Conservation (phyloP, 768 basidiomycete genomes). For the Termitomyces sp. region DNA sequence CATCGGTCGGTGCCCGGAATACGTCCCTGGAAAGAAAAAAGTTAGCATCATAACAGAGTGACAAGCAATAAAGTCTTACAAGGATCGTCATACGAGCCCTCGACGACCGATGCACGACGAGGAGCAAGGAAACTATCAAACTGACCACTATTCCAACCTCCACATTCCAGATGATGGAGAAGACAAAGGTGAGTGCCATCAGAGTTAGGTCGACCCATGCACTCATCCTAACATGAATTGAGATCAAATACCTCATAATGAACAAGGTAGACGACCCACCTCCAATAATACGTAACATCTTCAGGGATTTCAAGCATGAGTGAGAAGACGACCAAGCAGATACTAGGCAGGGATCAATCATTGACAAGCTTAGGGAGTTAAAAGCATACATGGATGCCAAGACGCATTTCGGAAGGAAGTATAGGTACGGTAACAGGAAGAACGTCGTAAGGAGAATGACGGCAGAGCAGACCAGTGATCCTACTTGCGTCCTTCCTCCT, state of each 20-base stretch:
- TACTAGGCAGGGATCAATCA: conserved; percentile 38
- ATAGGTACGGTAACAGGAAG: conserved; percentile 84
- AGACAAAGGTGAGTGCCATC: conserved; percentile 84
- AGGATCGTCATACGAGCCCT: conserved; percentile 88
- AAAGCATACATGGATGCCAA: conserved; percentile 76
- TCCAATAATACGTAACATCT: conserved; percentile 83
- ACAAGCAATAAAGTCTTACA: conserved; percentile 35
- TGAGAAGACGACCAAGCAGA: conserved; percentile 80
- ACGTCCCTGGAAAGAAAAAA: conserved; percentile 52
- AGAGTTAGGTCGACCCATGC: conserved; percentile 90
- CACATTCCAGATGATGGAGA: conserved; percentile 86
- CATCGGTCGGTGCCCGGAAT: conserved; percentile 87
- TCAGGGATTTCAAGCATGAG: conserved; percentile 85
- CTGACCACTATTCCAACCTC: conserved; percentile 92
- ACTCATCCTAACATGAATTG: conserved; percentile 52
- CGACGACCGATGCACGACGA: conserved; percentile 89
- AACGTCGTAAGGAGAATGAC: conserved; percentile 83
- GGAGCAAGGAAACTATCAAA: conserved; percentile 79
- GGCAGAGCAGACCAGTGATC: conserved; percentile 70
- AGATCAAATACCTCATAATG: not conserved
- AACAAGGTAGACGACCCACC: conserved; percentile 36
- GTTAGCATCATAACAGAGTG: not conserved
- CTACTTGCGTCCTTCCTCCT: conserved; percentile 88
- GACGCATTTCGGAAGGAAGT: conserved; percentile 86
- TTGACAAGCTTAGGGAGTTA: not conserved